Evolutionary conservation across 768 basidiomycete genomes (phyloP).

Genomic region (Podaxis sp.): DNA sequence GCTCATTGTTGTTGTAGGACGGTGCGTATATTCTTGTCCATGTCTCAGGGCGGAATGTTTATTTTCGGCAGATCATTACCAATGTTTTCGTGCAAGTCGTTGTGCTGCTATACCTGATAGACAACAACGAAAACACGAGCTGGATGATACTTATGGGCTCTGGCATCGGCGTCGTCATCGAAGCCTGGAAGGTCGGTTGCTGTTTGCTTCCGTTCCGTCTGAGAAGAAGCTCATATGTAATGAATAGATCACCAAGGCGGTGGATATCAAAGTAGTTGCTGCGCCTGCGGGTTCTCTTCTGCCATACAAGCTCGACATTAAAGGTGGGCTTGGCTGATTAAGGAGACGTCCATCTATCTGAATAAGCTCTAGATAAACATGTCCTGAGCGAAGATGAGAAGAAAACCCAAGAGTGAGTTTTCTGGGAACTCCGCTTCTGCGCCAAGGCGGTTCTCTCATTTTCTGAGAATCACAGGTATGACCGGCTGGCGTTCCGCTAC

Average conservation of each 20-base stretch:
- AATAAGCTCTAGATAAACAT: constrained; percentile 73
- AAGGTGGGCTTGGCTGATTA: constrained; percentile 46
- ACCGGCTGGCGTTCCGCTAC: constrained; percentile 91
- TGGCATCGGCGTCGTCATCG: constrained; percentile 77
- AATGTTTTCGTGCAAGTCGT: constrained; percentile 94
- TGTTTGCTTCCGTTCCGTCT: constrained; percentile 8
- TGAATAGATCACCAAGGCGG: constrained; percentile 79
- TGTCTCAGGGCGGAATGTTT: background rate
- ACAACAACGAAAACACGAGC: constrained; percentile 93
- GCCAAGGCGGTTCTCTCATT: constrained; percentile 13
- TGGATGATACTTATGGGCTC: constrained; percentile 97
- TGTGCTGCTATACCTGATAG: constrained; percentile 89
- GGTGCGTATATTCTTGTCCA: constrained; percentile 35
- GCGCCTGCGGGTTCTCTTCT: constrained; percentile 62
- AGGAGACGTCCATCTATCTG: constrained; percentile 10
- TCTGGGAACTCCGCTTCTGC: background rate
- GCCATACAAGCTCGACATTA: constrained; percentile 80
- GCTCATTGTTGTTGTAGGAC: constrained; percentile 38
- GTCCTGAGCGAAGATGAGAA: constrained; percentile 96
- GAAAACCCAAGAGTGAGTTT: constrained; percentile 89
- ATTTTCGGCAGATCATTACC: constrained; percentile 58
- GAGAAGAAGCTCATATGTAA: constrained; percentile 18
- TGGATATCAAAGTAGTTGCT: constrained; percentile 74
- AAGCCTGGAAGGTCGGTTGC: constrained; percentile 85
- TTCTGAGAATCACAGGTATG: constrained; percentile 53